phyloP scores from a whole-genome alignment of 73 alveolate species.

The Paramecium primaurelia region DNA sequence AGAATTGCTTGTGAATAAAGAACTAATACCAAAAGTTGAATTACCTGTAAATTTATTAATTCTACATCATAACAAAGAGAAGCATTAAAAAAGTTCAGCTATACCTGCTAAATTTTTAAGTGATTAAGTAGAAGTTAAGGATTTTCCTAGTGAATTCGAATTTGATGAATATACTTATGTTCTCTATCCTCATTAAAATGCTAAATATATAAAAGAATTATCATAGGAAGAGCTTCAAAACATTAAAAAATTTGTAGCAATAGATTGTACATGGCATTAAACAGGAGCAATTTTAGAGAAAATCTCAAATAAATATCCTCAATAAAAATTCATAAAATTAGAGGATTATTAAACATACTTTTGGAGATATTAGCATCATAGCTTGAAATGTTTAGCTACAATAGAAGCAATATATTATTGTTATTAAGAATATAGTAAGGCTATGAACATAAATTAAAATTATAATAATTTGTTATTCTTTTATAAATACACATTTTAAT shows the following conservation, averaged over 20 bases:
- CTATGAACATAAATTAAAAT: background rate
- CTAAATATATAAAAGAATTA: slow-evolving; percentile 39
- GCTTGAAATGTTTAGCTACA: slow-evolving; percentile 51
- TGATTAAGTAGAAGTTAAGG: slow-evolving; percentile 16
- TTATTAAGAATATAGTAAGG: slow-evolving; percentile 33
- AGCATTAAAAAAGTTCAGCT: slow-evolving; percentile 52
- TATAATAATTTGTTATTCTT: background rate
- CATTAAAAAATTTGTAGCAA: slow-evolving; percentile 45
- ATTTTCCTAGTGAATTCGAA: background rate
- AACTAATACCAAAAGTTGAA: background rate
- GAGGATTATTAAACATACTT: slow-evolving; percentile 52
- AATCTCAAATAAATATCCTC: background rate
- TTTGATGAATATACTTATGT: slow-evolving; percentile 24
- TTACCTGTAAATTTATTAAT: slow-evolving; percentile 43
- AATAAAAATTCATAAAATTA: slow-evolving; percentile 20
- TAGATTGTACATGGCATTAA: slow-evolving; percentile 61
- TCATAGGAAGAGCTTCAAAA: background rate
- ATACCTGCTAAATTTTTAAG: slow-evolving; percentile 47
- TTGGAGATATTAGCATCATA: slow-evolving; percentile 59
- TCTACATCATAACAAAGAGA: slow-evolving; percentile 56
- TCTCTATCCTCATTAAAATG: slow-evolving; percentile 41
- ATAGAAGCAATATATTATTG: slow-evolving; percentile 50
- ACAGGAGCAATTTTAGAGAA: slow-evolving; percentile 5
- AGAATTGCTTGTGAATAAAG: background rate
- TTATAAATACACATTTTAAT: slow-evolving; percentile 12